Conservation (phyloP, 495 filamentous ascomycete species). For the Neurospora discreta region DNA sequence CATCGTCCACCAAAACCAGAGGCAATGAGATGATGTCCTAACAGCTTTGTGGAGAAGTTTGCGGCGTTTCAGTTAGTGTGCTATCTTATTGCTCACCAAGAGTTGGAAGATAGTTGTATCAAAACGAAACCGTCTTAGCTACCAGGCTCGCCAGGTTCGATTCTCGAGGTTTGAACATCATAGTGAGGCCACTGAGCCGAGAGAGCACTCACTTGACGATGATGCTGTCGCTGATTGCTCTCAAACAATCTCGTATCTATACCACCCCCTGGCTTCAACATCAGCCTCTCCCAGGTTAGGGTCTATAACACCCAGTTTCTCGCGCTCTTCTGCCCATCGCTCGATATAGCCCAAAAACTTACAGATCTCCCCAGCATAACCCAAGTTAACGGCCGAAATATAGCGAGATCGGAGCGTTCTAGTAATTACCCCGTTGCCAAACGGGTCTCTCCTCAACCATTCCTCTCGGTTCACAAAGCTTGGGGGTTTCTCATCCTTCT, state of each 20-base stretch:
- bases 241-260: background rate
- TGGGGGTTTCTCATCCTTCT: background rate
- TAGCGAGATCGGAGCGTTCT: background rate
- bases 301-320: background rate
- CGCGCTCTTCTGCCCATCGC: background rate
- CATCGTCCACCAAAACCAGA: too few species aligned
- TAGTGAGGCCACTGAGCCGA: background rate
- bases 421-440: background rate
- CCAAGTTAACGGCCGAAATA: background rate
- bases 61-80: background rate
- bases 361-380: background rate
- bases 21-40: background rate
- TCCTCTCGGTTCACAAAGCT: background rate
- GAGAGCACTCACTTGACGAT: background rate
- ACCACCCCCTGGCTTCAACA: background rate
- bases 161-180: background rate
- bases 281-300: background rate
- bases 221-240: background rate
- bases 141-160: too few species aligned
- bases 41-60: accelerated
- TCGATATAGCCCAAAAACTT: background rate
- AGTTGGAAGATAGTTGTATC: background rate
- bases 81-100: background rate
- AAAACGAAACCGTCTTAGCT: too few species aligned
- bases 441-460: background rate